Conservation (phyloP, 148 eudicot genomes). For the Cornus kousa region DNA sequence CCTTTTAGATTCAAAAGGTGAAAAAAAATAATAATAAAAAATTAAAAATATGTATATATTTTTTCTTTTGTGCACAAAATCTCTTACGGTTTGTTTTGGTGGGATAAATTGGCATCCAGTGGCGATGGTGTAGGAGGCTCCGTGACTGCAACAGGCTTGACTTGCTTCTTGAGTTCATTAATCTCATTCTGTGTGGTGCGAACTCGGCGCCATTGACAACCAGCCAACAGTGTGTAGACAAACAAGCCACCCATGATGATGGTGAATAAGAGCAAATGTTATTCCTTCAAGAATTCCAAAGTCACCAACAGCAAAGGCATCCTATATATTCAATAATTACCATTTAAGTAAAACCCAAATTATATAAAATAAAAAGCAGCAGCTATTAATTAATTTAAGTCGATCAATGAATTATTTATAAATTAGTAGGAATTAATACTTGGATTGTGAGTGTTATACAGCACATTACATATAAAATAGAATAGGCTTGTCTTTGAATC, state of each 20-base stretch:
- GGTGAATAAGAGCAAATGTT: constrained; percentile 61
- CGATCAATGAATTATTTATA: background rate
- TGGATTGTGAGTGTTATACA: too few species aligned
- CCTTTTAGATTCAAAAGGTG: too few species aligned
- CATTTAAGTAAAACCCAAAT: too few species aligned
- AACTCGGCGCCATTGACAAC: constrained; percentile 96
- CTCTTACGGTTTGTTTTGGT: too few species aligned
- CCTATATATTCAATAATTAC: constrained; percentile 31
- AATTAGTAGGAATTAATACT: background rate
- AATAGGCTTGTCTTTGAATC: constrained; percentile 37
- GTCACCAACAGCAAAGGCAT: constrained; percentile 86
- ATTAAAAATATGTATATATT: too few species aligned
- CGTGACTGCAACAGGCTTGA: constrained; percentile 76
- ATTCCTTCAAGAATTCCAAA: constrained; percentile 94
- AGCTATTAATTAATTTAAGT: background rate
- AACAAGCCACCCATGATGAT: constrained; percentile 74
- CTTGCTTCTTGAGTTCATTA: constrained; percentile 82
- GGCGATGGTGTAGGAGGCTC: constrained; percentile 49
- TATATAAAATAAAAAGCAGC: too few species aligned
- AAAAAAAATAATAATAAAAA: too few species aligned
- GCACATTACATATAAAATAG: background rate
- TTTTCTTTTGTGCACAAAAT: too few species aligned
- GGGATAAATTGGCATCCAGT: constrained; percentile 32
- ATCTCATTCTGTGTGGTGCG: constrained; percentile 78
- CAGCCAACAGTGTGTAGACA: constrained; percentile 72